Evolutionary conservation across 1,139 yeast genomes (phyloP), one percentile per base, ranked within the genome.

Genomic region (Debaryomyces fabryi): DNA sequence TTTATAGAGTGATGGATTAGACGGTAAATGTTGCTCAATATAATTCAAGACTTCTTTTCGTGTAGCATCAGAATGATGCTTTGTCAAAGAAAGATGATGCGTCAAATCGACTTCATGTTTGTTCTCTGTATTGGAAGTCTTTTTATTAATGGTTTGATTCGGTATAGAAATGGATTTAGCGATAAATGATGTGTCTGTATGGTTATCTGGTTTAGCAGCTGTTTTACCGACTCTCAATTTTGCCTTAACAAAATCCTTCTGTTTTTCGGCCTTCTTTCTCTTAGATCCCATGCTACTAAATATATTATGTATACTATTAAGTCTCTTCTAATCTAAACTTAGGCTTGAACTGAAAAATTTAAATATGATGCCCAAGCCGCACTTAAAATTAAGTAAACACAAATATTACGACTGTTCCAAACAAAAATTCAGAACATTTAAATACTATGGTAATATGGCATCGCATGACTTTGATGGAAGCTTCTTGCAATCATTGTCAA

Each of bases 201-300:
- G 82, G 63, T 89, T 90, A 30, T 83, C 81, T 2, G 92, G 82
- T 53, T 81, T 82, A 6, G 83, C 83, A 25, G 83, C 81, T 1
- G 86, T 75, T 67, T 93, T 93, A 49, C 99, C 99, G 36, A 93
- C 98, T 62, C 81, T 86, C 44, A 93, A 79, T 72, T 90, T 92
- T 52, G 86, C 80, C 71, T 92, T 93, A 42, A 72, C 79, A 63
- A 88, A 88, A 61, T 88, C 95, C 69, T 85, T 86, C 58, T 78
- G 77, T 70, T 86, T 87, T 54, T 86, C 88, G 45, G 79, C 75
- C 69, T 76, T 82, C 72, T 85, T 86, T 63, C 74, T 74, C 50
- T 78, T 76, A 3, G 86, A 77, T 9, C 78, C 84, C 86, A 81
- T 81, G 9, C 6, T 20, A 24, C 21, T 35, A 35, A 20, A 9